These are phyloP conservation scores for Rhizopogon sp. DNA, from an alignment of 768 basidiomycete genomes.

Conservation along the genomic window DNA sequence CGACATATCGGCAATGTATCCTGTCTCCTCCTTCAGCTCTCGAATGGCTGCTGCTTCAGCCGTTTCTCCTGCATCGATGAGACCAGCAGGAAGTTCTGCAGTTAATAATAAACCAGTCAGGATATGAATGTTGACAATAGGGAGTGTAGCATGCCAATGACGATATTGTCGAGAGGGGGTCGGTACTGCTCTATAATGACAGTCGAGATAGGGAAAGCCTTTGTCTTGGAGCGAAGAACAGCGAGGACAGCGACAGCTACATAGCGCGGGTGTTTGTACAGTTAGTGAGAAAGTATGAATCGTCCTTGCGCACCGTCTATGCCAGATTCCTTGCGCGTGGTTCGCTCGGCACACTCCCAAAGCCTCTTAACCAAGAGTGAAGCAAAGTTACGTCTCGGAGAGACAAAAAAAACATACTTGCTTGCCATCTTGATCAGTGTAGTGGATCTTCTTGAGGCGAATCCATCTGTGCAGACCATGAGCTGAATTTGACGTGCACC, in stretches of 20 bases:
- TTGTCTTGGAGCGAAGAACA: constrained; percentile 68
- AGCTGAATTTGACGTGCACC: neutral
- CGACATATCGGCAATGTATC: constrained; percentile 57
- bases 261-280: neutral
- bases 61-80: constrained; percentile 84
- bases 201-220: constrained; percentile 69
- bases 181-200: constrained; percentile 91
- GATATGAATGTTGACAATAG: neutral
- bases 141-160: constrained; percentile 50
- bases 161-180: constrained; percentile 73
- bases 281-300: neutral
- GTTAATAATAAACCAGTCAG: neutral
- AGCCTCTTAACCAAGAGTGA: constrained; percentile 41
- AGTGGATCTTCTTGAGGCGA: constrained; percentile 75
- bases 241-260: constrained; percentile 83
- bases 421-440: constrained; percentile 71
- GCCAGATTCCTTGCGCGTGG: constrained; percentile 68
- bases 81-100: constrained; percentile 59
- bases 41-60: constrained; percentile 77
- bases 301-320: constrained; percentile 60
- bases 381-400: neutral
- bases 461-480: constrained; percentile 59
- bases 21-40: constrained; percentile 92
- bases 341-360: constrained; percentile 91
- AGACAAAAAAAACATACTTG: constrained; percentile 40